Evolutionary conservation across 805 yeast genomes (phyloP), one percentile per base, ranked within the genome.

Genomic region (Metschnikowia proteae): DNA sequence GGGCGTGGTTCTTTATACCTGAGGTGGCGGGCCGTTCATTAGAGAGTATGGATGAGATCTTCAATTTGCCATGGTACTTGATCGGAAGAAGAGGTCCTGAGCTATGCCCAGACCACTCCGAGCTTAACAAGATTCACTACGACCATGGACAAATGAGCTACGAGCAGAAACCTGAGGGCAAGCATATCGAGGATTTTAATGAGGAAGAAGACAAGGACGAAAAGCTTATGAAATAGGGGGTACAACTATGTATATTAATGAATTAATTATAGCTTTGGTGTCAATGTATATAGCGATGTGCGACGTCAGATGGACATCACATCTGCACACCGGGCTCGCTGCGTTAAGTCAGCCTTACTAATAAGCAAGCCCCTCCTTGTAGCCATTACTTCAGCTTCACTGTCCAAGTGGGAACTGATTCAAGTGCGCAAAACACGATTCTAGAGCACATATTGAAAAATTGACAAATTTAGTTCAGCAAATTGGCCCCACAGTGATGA

Each of bases 1-100:
- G 76, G 73, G 63, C 71, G 10, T 79, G 75, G 74, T 73, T 74
- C 67, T 75, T 73, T 57, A 54, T 78, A 36, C 81, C 81, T 3
- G 82, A 79, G 60, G 67, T 77, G 27, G 52, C 74, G 8, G 80
- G 80, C n/a, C 65, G 79, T 52, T 67, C 76, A 29, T 70, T 79
- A 63, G 82, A 78, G 59, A 63, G 71, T 49, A 75, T 79, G 78
- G 81, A 77, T 53, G 78, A 73, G 46, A 59, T 78, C 38, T 78
- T 78, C 67, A 67, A 62, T 58, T 67, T 77, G 56, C 84, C 83
- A 46, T 80, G 84, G 84, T 78, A 78, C 60, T 55, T 77, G 45
- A 68, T 80, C 54, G 84, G 84, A 40, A 70, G 84, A 64, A 72
- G 64, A 48, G 83, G 83, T 58, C 71, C 75, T 30, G 63, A 67